A percentile compares a stretch with the other conserved stretches of the same genome.
phyloP scores from a whole-genome alignment of 2,329 filamentous ascomycete genomes.

The Aspergillus versicolor region DNA sequence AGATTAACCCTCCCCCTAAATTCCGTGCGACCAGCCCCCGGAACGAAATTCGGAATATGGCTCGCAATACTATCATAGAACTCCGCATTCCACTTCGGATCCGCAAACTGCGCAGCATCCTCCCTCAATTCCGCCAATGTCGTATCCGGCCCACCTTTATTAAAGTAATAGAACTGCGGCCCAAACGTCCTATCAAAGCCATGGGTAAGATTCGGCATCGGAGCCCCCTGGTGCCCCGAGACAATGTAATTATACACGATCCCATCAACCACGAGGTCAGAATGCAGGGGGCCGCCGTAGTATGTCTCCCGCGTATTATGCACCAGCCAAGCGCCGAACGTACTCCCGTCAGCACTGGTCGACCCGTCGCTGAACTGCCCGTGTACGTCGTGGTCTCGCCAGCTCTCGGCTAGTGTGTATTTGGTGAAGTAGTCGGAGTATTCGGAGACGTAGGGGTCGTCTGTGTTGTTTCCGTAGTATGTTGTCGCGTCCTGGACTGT shows the following conservation, averaged over 20 bases:
- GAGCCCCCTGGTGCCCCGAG: slow-evolving; percentile 63
- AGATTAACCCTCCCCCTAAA: slow-evolving; percentile 53
- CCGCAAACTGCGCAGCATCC: slow-evolving; percentile 55
- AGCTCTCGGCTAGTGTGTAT: slow-evolving; percentile 61
- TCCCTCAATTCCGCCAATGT: slow-evolving; percentile 50
- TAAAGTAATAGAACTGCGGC: slow-evolving; percentile 64
- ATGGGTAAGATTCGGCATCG: slow-evolving; percentile 62
- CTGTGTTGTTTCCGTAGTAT: slow-evolving; percentile 55
- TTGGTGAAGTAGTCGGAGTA: slow-evolving; percentile 65
- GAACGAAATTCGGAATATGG: slow-evolving; percentile 59
- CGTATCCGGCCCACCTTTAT: slow-evolving; percentile 47
- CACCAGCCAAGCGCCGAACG: slow-evolving; percentile 62
- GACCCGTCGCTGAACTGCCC: slow-evolving; percentile 55
- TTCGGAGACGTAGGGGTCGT: slow-evolving; percentile 57
- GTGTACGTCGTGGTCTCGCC: slow-evolving; percentile 59
- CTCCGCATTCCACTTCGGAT: slow-evolving; percentile 55
- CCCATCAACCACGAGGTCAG: slow-evolving; percentile 63
- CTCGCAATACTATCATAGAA: slow-evolving; percentile 65
- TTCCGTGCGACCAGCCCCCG: slow-evolving; percentile 51
- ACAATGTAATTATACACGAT: slow-evolving; percentile 66
- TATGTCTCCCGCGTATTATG: slow-evolving; percentile 55
- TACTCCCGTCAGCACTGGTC: slow-evolving; percentile 48
- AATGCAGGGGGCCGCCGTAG: slow-evolving; percentile 56
- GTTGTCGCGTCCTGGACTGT: slow-evolving; percentile 65
- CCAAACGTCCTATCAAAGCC: slow-evolving; percentile 67